Percentiles rank a stretch among this genome's conserved stretches.
Evolutionary conservation across 2,329 filamentous ascomycete genomes (phyloP).

Genomic region (Xylariales sp.): DNA sequence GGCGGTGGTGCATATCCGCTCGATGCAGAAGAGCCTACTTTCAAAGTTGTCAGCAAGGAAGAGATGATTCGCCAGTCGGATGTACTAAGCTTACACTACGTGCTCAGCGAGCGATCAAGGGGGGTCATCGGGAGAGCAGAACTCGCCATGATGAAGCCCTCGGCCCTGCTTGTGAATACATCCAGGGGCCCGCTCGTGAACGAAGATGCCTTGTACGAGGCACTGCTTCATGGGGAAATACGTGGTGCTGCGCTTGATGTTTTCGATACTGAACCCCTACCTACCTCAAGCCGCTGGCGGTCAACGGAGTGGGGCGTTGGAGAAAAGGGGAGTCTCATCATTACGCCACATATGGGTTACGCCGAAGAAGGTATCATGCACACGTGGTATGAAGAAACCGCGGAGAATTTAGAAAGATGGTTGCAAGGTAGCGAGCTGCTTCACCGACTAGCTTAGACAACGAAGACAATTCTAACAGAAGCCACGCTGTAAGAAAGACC

Average conservation of each 20-base stretch:
- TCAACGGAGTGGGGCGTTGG: constrained; percentile 62
- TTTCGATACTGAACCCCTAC: constrained; percentile 77
- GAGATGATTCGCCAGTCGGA: constrained; percentile 72
- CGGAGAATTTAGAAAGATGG: constrained; percentile 70
- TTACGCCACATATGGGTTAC: constrained; percentile 81
- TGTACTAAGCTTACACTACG: constrained; percentile 75
- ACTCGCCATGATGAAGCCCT: constrained; percentile 69
- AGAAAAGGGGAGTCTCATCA: constrained; percentile 65
- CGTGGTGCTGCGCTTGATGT: constrained; percentile 78
- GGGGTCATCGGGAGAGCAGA: constrained; percentile 68
- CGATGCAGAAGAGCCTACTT: constrained; percentile 50
- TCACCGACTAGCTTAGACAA: neutral
- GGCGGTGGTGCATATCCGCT: neutral
- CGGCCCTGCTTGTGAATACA: constrained; percentile 76
- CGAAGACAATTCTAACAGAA: too few relatives aligned
- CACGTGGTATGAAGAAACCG: constrained; percentile 75
- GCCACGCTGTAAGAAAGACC: too few relatives aligned
- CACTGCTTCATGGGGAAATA: constrained; percentile 69
- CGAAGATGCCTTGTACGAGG: constrained; percentile 70
- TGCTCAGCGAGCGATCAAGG: constrained; percentile 71
- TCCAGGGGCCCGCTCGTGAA: constrained; percentile 76
- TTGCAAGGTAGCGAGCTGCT: constrained; percentile 28
- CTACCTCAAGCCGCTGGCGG: constrained; percentile 62
- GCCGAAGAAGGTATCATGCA: constrained; percentile 73
- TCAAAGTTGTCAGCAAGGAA: constrained; percentile 69